Evolutionary conservation across 805 yeast genomes (phyloP).

Genomic region (Ogataea sp.): DNA sequence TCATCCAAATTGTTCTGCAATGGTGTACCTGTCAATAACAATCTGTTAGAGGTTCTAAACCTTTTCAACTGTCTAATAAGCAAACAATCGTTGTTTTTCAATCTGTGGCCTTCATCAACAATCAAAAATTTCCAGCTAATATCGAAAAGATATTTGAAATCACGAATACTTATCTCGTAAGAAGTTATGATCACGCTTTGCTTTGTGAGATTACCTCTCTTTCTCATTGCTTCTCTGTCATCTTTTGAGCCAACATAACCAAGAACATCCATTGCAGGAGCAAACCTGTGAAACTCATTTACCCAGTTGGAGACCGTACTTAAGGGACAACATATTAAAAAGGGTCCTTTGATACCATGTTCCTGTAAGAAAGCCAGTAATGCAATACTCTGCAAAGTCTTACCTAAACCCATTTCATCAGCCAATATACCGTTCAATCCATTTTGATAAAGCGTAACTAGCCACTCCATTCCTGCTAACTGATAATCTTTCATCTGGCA

Average conservation of each 20-base stretch:
- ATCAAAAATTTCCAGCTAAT: conserved; percentile 74
- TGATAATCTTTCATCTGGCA: conserved; percentile 77
- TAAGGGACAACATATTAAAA: conserved; percentile 69
- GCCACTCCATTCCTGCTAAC: conserved; percentile 86
- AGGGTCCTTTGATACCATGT: conserved; percentile 73
- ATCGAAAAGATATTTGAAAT: conserved; percentile 44
- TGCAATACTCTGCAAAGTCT: conserved; percentile 83
- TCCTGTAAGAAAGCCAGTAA: conserved; percentile 69
- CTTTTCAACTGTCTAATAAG: conserved; percentile 65
- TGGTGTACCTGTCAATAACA: conserved; percentile 93
- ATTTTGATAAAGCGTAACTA: conserved; percentile 79
- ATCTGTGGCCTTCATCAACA: conserved; percentile 93
- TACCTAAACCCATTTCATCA: conserved; percentile 97
- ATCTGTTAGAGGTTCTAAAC: conserved; percentile 59
- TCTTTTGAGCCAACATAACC: conserved; percentile 59
- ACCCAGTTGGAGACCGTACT: conserved; percentile 87
- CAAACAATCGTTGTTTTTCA: conserved; percentile 76
- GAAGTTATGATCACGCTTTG: conserved; percentile 65
- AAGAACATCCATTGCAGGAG: conserved; percentile 59
- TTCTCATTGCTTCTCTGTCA: conserved; percentile 40
- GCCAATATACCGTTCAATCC: conserved; percentile 94
- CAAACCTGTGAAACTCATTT: conserved; percentile 59
- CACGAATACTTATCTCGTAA: conserved; percentile 73
- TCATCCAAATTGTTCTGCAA: conserved; percentile 86
- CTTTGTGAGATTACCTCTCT: conserved; percentile 12